Percentiles rank a stretch among this genome's conserved stretches.
Evolutionary conservation across 495 filamentous ascomycete species (phyloP).

Genomic region (Venustampulla echinocandica): DNA sequence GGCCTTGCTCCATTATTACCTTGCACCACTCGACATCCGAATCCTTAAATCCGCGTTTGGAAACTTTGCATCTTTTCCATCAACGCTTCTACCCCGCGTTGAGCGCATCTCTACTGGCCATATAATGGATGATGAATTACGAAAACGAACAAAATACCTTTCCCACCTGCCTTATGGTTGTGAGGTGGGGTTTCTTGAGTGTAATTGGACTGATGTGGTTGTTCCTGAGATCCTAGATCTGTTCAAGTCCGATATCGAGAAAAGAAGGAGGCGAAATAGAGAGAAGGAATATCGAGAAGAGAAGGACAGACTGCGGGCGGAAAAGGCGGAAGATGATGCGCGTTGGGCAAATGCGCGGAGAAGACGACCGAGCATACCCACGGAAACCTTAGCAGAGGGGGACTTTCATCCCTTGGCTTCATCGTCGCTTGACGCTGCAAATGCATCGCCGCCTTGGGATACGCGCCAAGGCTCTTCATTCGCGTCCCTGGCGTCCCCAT

Average conservation of each 20-base stretch:
- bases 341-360: conserved; percentile 46
- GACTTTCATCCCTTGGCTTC: conserved; percentile 62
- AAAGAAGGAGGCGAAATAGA: conserved; percentile 64
- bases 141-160: conserved; percentile 83
- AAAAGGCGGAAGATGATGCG: conserved; percentile 65
- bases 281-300: conserved; percentile 90
- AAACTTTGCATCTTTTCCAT: conserved; percentile 72
- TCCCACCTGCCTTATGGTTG: conserved; percentile 87
- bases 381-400: conserved; percentile 19
- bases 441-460: conserved; percentile 48
- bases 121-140: conserved; percentile 79
- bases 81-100: conserved; percentile 81
- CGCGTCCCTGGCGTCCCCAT: conserved; percentile 59
- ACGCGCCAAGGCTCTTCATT: conserved; percentile 44
- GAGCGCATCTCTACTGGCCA: conserved; percentile 89
- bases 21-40: conserved; percentile 89
- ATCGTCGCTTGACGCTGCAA: conserved; percentile 32
- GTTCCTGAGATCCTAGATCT: conserved; percentile 59
- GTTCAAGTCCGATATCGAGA: conserved; percentile 70
- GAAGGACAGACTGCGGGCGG: conserved; percentile 78
- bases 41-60: conserved; percentile 89
- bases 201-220: conserved; percentile 93
- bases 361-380: conserved; percentile 16
- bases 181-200: conserved; percentile 89
- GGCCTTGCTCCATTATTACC: conserved; percentile 79